phyloP scores from a whole-genome alignment of 176 grass and related monocot genomes.

The Triticum urartu region DNA sequence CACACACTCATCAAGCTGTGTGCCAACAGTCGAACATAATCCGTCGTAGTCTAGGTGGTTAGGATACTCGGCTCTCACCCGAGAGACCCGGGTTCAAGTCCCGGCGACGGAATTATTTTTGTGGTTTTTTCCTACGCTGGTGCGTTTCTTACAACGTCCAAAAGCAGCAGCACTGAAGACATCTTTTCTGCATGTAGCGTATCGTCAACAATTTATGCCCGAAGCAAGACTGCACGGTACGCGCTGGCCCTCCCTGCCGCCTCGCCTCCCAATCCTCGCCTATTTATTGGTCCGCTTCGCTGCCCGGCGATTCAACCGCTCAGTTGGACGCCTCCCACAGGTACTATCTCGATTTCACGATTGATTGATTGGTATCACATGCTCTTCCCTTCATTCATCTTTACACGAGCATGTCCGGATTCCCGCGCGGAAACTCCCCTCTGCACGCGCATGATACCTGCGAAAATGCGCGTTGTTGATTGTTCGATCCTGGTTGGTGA shows the following conservation, averaged over 20 bases:
- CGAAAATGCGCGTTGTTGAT: not conserved
- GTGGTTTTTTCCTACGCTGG: not conserved
- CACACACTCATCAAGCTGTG: fast-evolving
- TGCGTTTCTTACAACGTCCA: no score
- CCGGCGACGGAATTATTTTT: slow-evolving; percentile 57
- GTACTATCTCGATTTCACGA: not conserved
- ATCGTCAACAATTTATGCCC: not conserved
- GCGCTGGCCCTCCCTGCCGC: not conserved
- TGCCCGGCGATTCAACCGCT: slow-evolving; percentile 14
- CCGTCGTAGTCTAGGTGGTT: slow-evolving; percentile 89
- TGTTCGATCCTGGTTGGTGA: not conserved
- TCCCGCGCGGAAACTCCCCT: not conserved
- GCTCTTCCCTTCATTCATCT: not conserved
- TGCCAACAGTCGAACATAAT: not conserved
- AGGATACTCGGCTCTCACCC: slow-evolving; percentile 97
- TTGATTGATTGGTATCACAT: no score
- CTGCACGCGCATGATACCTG: not conserved
- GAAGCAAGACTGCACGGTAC: not conserved
- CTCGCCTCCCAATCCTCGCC: not conserved
- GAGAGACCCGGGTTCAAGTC: slow-evolving; percentile 75
- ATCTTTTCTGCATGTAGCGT: not conserved
- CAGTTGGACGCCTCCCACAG: slow-evolving; percentile 22
- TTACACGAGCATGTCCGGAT: not conserved
- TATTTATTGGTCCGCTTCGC: not conserved
- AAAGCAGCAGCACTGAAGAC: not conserved